Evolutionary conservation across 345 rosid genomes (phyloP).

Genomic region (Rhodamnia argentea): DNA sequence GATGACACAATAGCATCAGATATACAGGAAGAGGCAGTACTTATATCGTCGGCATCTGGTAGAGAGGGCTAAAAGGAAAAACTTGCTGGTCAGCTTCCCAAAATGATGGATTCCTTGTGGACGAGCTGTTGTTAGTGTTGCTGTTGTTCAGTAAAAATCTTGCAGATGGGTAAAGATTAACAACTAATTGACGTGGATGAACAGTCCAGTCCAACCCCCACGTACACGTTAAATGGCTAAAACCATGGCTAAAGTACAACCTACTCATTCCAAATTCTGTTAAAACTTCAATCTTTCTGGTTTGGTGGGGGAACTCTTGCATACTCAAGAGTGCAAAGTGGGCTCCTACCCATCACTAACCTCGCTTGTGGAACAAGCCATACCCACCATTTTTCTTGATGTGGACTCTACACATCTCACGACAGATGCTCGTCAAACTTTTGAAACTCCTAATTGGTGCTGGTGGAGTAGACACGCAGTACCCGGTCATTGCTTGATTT

Average conservation of each 20-base stretch:
- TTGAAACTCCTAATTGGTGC: not conserved
- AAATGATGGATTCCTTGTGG: not conserved
- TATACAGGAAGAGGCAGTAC: not conserved
- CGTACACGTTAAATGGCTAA: not conserved
- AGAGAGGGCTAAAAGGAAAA: not conserved
- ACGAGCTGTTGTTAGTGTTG: not conserved
- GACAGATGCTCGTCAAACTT: not conserved
- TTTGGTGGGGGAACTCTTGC: not conserved
- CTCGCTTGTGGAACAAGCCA: constrained; percentile 6
- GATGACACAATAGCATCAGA: not conserved
- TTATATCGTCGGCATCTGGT: not conserved
- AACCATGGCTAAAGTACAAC: not conserved
- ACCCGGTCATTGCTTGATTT: not conserved
- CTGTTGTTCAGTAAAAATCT: not conserved
- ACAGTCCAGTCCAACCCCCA: not conserved
- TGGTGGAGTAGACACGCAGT: not conserved
- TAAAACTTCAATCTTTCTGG: not conserved
- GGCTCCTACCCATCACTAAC: constrained; percentile 7
- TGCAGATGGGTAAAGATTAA: not conserved
- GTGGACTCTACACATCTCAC: not conserved
- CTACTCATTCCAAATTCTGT: not conserved
- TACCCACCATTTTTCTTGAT: not conserved
- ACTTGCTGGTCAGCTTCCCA: not conserved
- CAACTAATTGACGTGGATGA: not conserved
- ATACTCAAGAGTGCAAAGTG: not conserved